Conservation (phyloP, 2,329 filamentous ascomycete genomes). For the Arthroderma sp. region DNA sequence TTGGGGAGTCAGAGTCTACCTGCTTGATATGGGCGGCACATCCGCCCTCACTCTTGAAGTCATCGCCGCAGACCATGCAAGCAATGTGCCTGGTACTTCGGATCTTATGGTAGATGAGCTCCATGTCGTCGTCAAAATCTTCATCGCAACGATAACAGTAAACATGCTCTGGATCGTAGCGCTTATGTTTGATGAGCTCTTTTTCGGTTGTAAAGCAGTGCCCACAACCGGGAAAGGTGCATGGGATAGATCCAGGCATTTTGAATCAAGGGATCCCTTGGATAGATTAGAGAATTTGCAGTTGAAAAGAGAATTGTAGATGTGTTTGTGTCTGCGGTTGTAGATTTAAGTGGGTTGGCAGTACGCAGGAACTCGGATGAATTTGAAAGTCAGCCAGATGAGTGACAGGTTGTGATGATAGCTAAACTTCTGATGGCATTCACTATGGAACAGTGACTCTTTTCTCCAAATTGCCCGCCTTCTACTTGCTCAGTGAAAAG, state of each 20-base stretch:
- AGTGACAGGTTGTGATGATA: no score
- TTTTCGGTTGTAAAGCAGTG: conserved; percentile 32
- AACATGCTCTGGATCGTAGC: conserved; percentile 23
- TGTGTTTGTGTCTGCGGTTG: no score
- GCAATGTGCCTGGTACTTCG: conserved; percentile 35
- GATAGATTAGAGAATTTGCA: no score
- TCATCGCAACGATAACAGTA: conserved; percentile 31
- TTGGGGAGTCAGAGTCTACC: conserved; percentile 20
- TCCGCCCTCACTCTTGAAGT: conserved; percentile 42
- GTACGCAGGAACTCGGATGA: no score
- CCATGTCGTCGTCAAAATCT: conserved; percentile 35
- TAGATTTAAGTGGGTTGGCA: no score
- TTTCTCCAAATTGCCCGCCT: no score
- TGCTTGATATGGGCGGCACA: conserved; percentile 39
- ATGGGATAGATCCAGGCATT: conserved; percentile 19
- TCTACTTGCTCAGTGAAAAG: no score
- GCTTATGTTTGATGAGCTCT: conserved; percentile 41
- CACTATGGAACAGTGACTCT: no score
- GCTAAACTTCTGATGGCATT: no score
- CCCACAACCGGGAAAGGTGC: conserved; percentile 35
- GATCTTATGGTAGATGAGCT: conserved; percentile 37
- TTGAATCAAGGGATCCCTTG: no score
- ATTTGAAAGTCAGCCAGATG: no score
- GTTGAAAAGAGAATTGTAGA: no score
- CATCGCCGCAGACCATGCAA: conserved; percentile 44